These are phyloP conservation scores for Biancaea sappan DNA, from an alignment of 306 rosid genomes.

Conservation along the genomic window DNA sequence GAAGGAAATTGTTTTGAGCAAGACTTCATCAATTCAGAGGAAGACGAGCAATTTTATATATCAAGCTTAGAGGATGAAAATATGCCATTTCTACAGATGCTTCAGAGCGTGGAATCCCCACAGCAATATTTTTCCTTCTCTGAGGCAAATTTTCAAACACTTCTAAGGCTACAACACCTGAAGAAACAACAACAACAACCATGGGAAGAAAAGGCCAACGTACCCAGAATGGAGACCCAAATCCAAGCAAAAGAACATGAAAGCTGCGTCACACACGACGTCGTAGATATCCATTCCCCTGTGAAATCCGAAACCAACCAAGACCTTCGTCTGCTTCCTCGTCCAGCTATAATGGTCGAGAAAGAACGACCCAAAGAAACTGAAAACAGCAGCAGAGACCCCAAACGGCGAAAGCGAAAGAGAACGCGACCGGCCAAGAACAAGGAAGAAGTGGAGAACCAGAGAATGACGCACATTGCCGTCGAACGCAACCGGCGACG, in stretches of 20 bases:
- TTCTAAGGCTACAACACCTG: slow-evolving; percentile 65
- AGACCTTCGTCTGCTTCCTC: slow-evolving; percentile 13
- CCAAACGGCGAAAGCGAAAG: slow-evolving; percentile 71
- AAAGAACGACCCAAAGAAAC: slow-evolving; percentile 35
- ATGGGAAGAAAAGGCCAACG: slow-evolving; percentile 41
- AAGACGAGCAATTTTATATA: slow-evolving; percentile 44
- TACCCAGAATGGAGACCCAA: slow-evolving; percentile 47
- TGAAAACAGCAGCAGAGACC: slow-evolving; percentile 19
- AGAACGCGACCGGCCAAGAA: slow-evolving; percentile 76
- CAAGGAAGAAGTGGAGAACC: slow-evolving; percentile 94
- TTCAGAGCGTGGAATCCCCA: slow-evolving; percentile 72
- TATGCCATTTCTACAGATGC: slow-evolving; percentile 87
- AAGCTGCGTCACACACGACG: slow-evolving; percentile 71
- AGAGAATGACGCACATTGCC: slow-evolving; percentile 95
- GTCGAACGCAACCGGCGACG: slow-evolving; percentile 91
- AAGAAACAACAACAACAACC: slow-evolving; percentile 65
- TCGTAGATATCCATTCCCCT: slow-evolving; percentile 61
- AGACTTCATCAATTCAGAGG: slow-evolving; percentile 46
- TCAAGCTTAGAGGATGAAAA: slow-evolving; percentile 57
- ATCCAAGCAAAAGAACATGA: slow-evolving; percentile 56
- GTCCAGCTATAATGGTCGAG: slow-evolving; percentile 27
- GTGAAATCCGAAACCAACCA: slow-evolving; percentile 56
- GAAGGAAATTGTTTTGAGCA: slow-evolving; percentile 61
- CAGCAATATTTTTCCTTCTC: slow-evolving; percentile 53
- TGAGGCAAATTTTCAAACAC: slow-evolving; percentile 76